Base-by-base conservation (phyloP, 1,139 yeast genomes). In the Nakaseomyces sp. region DNA sequence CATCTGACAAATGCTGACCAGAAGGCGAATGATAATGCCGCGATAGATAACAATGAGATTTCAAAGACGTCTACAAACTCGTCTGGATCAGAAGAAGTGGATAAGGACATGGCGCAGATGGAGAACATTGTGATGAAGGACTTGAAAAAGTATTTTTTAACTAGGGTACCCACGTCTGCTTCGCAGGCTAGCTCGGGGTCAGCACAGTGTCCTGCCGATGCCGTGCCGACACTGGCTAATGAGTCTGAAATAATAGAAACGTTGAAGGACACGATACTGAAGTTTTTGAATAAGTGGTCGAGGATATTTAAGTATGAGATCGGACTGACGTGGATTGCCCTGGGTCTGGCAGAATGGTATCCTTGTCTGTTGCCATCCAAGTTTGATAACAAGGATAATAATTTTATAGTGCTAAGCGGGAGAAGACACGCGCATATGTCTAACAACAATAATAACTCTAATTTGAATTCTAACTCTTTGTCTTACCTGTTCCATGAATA, bases 331-430 rank as follows among this genome's bases (percentile, higher is more conserved):
- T 88, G 96, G 95, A 76, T 85, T 18, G 96, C 95, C 0, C 67
- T 86, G 38, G 88, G 88, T 8, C 67, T 89, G 43, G 93, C 95
- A 1, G 95, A 87, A 61, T 87, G 95, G 95, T 74, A 82, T 30
- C 93, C 95, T 12, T 45, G 47, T n/a, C 33, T 43, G 1, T 18
- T 25, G 15, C 36, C 41, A n/a, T 8, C 39, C 30, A 18, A 26
- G 10, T 22, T 22, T 3, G 36, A 40, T 13, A 42, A 45, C 15
- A 35, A 31, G 22, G 40, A 37, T 2, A 47, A 47, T n/a, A 54
- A 56, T 6, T 57, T 55, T 5, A 43, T 57, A 6, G 49, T 59
- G 2, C 38, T 59, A 31, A 55, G 46, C 26, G 63, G 60, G n/a
- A 57, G 56, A 39, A 58, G 52, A 40, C 60, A 57, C 42, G 42